Percentiles rank a stretch among this genome's conserved stretches.
Evolutionary conservation across 2,329 filamentous ascomycete genomes (phyloP).

Genomic region (Phaeophleospora eucalypticola): DNA sequence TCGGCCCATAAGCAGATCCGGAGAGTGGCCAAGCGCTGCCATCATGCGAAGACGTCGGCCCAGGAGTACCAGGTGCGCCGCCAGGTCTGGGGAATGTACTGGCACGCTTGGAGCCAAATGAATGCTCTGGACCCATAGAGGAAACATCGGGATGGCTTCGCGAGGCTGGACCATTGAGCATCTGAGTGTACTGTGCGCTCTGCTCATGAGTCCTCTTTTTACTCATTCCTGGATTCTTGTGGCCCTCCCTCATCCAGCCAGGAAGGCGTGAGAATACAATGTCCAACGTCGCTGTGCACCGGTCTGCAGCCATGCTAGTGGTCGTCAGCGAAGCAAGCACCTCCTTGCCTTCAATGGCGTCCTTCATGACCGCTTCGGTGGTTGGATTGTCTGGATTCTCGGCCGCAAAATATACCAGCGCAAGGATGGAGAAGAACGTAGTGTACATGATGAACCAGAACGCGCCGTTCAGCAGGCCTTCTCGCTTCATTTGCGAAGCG

Average conservation of each 20-base stretch:
- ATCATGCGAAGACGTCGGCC: conserved; percentile 14
- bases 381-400: conserved; percentile 74
- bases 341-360: conserved; percentile 79
- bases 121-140: conserved; percentile 8
- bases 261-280: conserved; percentile 82
- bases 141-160: conserved; percentile 30
- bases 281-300: conserved; percentile 72
- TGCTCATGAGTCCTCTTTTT: conserved; percentile 45
- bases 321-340: conserved; percentile 75
- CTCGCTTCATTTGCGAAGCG: conserved; percentile 70
- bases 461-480: conserved; percentile 70
- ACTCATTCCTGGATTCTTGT: conserved; percentile 38
- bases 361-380: conserved; percentile 74
- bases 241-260: conserved; percentile 47
- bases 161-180: conserved; percentile 15
- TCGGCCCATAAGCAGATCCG: conserved; percentile 23
- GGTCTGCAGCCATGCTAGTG: conserved; percentile 82
- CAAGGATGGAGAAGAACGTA: conserved; percentile 75
- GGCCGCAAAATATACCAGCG: conserved; percentile 72
- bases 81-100: conserved; percentile 27
- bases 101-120: conserved; percentile 17
- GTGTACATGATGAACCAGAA: conserved; percentile 88
- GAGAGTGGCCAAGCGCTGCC: conserved; percentile 24
- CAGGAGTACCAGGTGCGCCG: conserved; percentile 7
- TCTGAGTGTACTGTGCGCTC: conserved; percentile 9